These are phyloP conservation scores for Fusarium beomiforme DNA, from an alignment of 2,329 filamentous ascomycete genomes.

Conservation along the genomic window DNA sequence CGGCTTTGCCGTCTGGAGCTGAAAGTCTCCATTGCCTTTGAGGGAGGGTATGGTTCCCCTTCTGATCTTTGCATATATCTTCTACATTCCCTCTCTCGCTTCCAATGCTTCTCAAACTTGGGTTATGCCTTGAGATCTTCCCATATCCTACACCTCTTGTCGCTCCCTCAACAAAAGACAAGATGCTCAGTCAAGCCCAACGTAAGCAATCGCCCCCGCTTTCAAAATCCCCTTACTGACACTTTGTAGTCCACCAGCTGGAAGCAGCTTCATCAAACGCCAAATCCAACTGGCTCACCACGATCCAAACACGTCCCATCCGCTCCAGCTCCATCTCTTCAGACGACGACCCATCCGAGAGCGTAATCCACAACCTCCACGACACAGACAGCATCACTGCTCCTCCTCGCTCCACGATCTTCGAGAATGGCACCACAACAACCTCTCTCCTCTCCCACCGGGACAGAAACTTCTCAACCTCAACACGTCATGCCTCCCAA, in stretches of 20 bases:
- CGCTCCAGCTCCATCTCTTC: not conserved
- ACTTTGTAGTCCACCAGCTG: not conserved
- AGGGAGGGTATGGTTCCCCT: not conserved
- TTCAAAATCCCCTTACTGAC: not conserved
- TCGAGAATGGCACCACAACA: not conserved
- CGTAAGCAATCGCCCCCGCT: not conserved
- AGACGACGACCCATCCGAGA: not conserved
- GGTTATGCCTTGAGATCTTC: not conserved
- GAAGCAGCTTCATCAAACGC: not conserved
- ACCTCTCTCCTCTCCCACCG: not conserved
- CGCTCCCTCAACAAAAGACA: not conserved
- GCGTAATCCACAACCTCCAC: not conserved
- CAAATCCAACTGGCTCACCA: not conserved
- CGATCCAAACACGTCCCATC: not conserved
- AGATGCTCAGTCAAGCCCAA: conserved; percentile 2
- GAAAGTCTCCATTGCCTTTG: not conserved
- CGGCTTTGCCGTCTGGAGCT: not conserved
- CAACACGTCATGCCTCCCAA: not conserved
- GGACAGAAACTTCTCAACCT: not conserved
- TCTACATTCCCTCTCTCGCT: not conserved
- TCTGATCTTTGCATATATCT: not conserved
- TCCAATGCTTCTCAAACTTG: not conserved
- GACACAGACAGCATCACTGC: not conserved
- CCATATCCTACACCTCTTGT: too few species aligned
- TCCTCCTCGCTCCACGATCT: not conserved